These are phyloP conservation scores for Rhododendron simsii DNA, from an alignment of 148 eudicot genomes.

Conservation along the genomic window DNA sequence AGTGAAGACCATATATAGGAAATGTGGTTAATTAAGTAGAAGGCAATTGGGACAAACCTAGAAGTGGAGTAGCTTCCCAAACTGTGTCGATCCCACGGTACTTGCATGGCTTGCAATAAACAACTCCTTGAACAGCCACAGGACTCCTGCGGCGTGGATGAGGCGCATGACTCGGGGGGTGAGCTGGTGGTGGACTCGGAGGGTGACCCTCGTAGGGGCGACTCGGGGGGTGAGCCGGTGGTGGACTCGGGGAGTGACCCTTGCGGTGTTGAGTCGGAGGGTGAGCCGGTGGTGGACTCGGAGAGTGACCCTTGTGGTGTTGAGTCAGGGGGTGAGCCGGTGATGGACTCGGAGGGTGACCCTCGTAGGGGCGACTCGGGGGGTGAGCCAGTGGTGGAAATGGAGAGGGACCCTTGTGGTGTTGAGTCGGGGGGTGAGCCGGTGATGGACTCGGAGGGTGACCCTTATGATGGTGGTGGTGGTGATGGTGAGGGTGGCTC, in stretches of 20 bases:
- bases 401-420: not conserved
- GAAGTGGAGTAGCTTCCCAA: slow-evolving; percentile 48
- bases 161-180: slow-evolving; percentile 7
- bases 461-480: not conserved
- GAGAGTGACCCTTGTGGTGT: not conserved
- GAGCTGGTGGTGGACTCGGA: not conserved
- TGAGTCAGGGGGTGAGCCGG: not conserved
- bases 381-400: not conserved
- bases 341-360: not conserved
- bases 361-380: not conserved
- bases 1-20: not conserved
- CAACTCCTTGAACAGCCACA: slow-evolving; percentile 67
- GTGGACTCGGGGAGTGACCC: not conserved
- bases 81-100: slow-evolving; percentile 55
- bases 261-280: not conserved
- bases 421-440: not conserved
- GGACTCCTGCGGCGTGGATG: slow-evolving; percentile 16
- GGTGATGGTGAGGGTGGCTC: not conserved
- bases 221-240: not conserved
- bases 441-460: not conserved
- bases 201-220: not conserved
- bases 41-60: slow-evolving; percentile 23
- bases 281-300: not conserved
- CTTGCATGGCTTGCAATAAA: slow-evolving; percentile 75
- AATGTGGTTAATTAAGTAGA: not conserved